phyloP scores from a whole-genome alignment of 2,329 filamentous ascomycete genomes.

The Xylariaceae sp. region DNA sequence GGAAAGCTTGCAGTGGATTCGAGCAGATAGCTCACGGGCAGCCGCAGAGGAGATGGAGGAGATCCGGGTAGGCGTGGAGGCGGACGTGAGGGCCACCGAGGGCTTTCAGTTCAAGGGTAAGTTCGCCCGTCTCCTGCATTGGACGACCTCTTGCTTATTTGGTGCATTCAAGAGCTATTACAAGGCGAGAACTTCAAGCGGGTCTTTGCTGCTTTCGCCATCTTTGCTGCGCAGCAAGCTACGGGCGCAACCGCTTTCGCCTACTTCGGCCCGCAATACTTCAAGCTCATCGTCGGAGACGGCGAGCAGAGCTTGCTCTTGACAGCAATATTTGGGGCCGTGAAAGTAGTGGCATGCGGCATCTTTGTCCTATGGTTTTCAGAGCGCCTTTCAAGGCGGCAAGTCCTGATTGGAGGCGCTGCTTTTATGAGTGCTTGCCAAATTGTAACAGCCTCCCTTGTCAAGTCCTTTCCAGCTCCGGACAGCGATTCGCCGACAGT shows the following conservation, averaged over 20 bases:
- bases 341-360: slow-evolving; percentile 47
- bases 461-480: slow-evolving; percentile 34
- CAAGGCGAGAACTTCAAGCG: slow-evolving; percentile 40
- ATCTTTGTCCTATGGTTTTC: slow-evolving; percentile 50
- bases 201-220: slow-evolving; percentile 36
- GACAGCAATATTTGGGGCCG: slow-evolving; percentile 48
- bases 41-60: slow-evolving; percentile 43
- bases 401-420: slow-evolving; percentile 38
- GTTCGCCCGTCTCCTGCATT: background rate
- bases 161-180: slow-evolving; percentile 36
- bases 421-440: slow-evolving; percentile 41
- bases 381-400: slow-evolving; percentile 40
- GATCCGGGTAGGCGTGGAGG: slow-evolving; percentile 42
- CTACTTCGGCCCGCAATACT: slow-evolving; percentile 53
- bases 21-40: slow-evolving; percentile 34
- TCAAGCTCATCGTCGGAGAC: slow-evolving; percentile 44
- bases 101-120: slow-evolving; percentile 32
- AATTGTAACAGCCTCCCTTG: slow-evolving; percentile 38
- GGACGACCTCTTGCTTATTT: background rate
- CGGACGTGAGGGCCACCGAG: slow-evolving; percentile 39
- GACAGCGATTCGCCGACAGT: slow-evolving; percentile 22
- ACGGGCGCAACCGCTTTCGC: slow-evolving; percentile 51
- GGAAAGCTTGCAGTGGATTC: slow-evolving; percentile 46
- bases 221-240: slow-evolving; percentile 49
- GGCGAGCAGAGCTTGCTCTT: slow-evolving; percentile 41